phyloP scores from a whole-genome alignment of 139 green algal species.

The Spirogloea muscicola region DNA sequence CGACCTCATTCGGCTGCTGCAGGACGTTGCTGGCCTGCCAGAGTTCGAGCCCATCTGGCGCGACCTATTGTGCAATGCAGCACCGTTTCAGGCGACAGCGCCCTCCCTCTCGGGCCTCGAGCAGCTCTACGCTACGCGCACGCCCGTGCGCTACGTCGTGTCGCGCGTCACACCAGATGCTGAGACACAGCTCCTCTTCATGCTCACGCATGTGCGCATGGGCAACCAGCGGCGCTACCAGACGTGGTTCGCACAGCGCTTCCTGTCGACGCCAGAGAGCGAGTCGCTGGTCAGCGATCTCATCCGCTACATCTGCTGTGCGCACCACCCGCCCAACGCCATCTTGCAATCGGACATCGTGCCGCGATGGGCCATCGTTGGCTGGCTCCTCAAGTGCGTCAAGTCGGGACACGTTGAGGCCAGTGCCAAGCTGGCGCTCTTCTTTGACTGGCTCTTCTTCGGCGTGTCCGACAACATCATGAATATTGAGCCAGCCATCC shows the following conservation, averaged over 20 bases:
- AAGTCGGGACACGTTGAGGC: conserved; percentile 27
- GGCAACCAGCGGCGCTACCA: conserved; percentile 50
- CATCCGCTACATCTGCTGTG: conserved; percentile 46
- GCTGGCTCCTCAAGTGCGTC: conserved; percentile 52
- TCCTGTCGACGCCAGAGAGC: conserved; percentile 31
- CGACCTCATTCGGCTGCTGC: conserved; percentile 40
- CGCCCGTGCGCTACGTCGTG: conserved; percentile 23
- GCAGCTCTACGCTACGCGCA: conserved; percentile 35
- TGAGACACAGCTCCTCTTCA: conserved; percentile 39
- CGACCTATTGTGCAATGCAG: conserved; percentile 37
- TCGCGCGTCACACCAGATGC: conserved; percentile 44
- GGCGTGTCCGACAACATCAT: conserved; percentile 45
- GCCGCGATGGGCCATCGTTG: conserved; percentile 41
- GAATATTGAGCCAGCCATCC: conserved; percentile 52
- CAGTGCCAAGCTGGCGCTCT: conserved; percentile 46
- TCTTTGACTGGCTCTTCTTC: conserved; percentile 53
- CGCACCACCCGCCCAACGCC: conserved; percentile 43
- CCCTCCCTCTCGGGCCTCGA: conserved; percentile 36
- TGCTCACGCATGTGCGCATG: conserved; percentile 45
- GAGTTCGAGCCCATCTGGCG: conserved; percentile 48
- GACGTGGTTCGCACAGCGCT: conserved; percentile 34
- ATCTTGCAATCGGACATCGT: conserved; percentile 43
- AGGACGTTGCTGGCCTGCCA: conserved; percentile 38
- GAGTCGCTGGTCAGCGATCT: conserved; percentile 42
- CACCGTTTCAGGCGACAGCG: conserved; percentile 16